Conservation (phyloP, 257 asterid species). For the Agastache rugosa region DNA sequence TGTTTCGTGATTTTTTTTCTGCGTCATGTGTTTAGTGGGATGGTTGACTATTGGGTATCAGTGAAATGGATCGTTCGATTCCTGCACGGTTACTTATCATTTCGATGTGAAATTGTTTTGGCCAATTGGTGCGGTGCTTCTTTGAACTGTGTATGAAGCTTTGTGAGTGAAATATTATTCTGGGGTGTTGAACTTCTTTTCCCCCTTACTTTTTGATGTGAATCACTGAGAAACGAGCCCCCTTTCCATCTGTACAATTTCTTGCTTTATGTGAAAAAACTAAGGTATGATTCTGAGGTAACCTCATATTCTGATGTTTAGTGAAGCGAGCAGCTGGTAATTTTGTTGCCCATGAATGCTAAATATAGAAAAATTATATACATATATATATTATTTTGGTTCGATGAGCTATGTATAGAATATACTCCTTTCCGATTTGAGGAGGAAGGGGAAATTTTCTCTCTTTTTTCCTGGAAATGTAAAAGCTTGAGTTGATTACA, state of each 20-base stretch:
- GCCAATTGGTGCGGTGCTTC: conserved; percentile 33
- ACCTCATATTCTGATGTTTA: conserved; percentile 7
- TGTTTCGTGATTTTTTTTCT: conserved; percentile 14
- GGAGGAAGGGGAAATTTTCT: conserved; percentile 1
- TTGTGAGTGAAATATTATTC: conserved; percentile 22
- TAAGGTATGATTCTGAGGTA: conserved; percentile 9
- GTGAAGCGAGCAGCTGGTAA: conserved; percentile 25
- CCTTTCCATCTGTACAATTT: not conserved
- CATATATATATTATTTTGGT: not conserved
- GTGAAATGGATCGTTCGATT: conserved; percentile 41
- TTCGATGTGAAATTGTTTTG: conserved; percentile 24
- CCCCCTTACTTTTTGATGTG: conserved; percentile 4
- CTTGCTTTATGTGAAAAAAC: not conserved
- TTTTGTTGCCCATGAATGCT: not conserved
- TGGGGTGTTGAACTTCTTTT: not conserved
- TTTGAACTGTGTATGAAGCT: conserved; percentile 31
- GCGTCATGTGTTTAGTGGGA: conserved; percentile 12
- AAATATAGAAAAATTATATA: not conserved
- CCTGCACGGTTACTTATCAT: no score
- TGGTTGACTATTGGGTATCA: conserved; percentile 44
- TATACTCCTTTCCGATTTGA: conserved; percentile 1
- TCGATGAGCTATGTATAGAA: not conserved
- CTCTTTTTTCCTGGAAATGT: not conserved
- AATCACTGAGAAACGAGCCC: conserved; percentile 32
- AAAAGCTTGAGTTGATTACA: conserved; percentile 3